phyloP scores from a whole-genome alignment of 202 grass and related monocot genomes.

The Dendrocalamus latiflorus region DNA sequence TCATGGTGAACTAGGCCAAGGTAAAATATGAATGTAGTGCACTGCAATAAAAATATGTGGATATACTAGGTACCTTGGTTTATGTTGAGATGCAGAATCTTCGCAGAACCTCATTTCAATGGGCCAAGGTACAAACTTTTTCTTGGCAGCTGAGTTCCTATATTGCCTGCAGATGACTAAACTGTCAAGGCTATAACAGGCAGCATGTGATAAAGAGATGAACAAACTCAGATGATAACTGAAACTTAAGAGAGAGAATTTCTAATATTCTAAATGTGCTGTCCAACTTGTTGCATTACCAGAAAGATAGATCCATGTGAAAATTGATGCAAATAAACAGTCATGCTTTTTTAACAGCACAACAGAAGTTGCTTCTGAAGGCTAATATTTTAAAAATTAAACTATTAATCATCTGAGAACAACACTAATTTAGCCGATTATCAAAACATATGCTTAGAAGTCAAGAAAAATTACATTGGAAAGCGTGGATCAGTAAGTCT shows the following conservation, averaged over 20 bases:
- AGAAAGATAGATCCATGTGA: neutral
- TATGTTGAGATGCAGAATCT: constrained; percentile 57
- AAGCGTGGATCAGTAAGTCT: constrained; percentile 84
- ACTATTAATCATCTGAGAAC: neutral
- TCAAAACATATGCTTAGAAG: constrained; percentile 10
- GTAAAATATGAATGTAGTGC: neutral
- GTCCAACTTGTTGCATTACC: neutral
- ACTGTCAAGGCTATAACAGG: constrained; percentile 6
- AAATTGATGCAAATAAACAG: neutral
- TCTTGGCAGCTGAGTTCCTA: constrained; percentile 73
- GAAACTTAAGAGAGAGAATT: constrained; percentile 1
- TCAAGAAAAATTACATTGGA: constrained; percentile 57
- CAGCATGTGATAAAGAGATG: neutral
- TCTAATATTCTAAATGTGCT: neutral
- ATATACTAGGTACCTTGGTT: constrained; percentile 51
- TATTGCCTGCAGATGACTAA: constrained; percentile 62
- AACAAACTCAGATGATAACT: constrained; percentile 12
- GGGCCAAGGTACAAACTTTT: constrained; percentile 84
- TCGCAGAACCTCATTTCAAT: constrained; percentile 97
- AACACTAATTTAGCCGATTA: neutral
- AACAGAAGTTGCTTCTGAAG: constrained; percentile 4
- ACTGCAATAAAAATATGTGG: neutral
- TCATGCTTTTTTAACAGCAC: neutral
- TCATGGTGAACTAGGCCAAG: neutral
- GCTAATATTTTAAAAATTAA: neutral